phyloP scores from a whole-genome alignment of 2,329 filamentous ascomycete genomes.

The Xylariales sp. region DNA sequence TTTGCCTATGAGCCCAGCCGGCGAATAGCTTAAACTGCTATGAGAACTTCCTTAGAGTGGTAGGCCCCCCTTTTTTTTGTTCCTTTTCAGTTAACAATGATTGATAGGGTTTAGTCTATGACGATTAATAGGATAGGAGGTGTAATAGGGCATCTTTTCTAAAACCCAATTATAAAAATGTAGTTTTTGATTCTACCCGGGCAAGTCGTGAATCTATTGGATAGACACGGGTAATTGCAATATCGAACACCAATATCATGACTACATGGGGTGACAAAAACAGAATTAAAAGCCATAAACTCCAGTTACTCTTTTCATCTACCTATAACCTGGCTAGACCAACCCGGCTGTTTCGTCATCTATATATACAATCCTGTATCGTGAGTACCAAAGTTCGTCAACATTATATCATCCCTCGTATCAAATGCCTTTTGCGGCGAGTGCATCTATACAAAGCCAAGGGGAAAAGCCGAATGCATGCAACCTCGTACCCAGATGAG shows the following conservation, averaged over 20 bases:
- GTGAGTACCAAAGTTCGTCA: constrained; percentile 26
- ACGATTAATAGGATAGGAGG: too few relatives aligned
- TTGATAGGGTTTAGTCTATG: too few relatives aligned
- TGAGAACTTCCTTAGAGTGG: too few relatives aligned
- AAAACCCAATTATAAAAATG: too few relatives aligned
- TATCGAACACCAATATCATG: background rate
- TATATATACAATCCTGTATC: constrained; percentile 31
- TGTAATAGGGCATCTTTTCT: too few relatives aligned
- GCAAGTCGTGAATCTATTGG: too few relatives aligned
- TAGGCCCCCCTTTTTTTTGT: too few relatives aligned
- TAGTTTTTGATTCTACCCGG: too few relatives aligned
- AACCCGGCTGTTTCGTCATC: constrained; percentile 22
- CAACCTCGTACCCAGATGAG: constrained; percentile 25
- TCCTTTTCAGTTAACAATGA: too few relatives aligned
- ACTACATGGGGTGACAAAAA: background rate
- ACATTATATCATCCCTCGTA: constrained; percentile 33
- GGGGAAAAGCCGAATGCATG: constrained; percentile 33
- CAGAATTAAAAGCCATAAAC: constrained; percentile 12
- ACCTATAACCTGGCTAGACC: constrained; percentile 30
- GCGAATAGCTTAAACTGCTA: too few relatives aligned
- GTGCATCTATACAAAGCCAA: constrained; percentile 36
- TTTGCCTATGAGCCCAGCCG: too few relatives aligned
- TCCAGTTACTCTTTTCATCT: constrained; percentile 25
- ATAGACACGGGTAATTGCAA: background rate
- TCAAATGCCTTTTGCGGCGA: constrained; percentile 21